phyloP scores from a whole-genome alignment of 1,139 yeast genomes.

The Lizanozyma gosingica region DNA sequence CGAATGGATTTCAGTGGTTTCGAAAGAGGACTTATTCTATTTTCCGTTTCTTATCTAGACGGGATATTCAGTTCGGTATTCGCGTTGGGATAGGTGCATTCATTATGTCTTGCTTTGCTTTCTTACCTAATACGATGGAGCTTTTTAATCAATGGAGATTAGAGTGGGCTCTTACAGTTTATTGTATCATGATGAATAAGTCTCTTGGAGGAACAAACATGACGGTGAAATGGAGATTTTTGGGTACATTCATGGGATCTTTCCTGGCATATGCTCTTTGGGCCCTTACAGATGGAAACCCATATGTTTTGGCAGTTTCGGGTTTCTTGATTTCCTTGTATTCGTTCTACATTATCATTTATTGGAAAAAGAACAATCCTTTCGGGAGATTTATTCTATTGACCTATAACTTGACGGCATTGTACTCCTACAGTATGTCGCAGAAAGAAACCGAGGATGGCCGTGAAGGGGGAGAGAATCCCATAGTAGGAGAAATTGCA shows the following conservation, averaged over 20 bases:
- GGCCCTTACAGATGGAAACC: constrained; percentile 50
- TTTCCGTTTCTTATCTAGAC: constrained; percentile 26
- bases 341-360: constrained; percentile 61
- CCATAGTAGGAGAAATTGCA: constrained; percentile 69
- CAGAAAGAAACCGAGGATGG: constrained; percentile 45
- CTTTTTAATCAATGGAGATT: constrained; percentile 61
- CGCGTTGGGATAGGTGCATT: constrained; percentile 76
- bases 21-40: constrained; percentile 26
- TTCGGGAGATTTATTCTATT: constrained; percentile 67
- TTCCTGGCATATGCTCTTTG: constrained; percentile 50
- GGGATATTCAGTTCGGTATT: constrained; percentile 71
- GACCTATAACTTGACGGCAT: constrained; percentile 71
- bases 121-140: constrained; percentile 44
- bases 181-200: constrained; percentile 77
- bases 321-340: constrained; percentile 57
- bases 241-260: constrained; percentile 74
- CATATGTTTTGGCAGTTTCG: constrained; percentile 40
- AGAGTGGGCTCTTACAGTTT: constrained; percentile 80
- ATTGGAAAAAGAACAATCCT: constrained; percentile 56
- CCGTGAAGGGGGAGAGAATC: constrained; percentile 62
- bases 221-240: constrained; percentile 67
- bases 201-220: constrained; percentile 81
- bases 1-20: constrained; percentile 11
- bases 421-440: constrained; percentile 66
- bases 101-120: constrained; percentile 59